Evolutionary conservation across 2,329 filamentous ascomycete species (phyloP).

Genomic region (Cadophora sp.): DNA sequence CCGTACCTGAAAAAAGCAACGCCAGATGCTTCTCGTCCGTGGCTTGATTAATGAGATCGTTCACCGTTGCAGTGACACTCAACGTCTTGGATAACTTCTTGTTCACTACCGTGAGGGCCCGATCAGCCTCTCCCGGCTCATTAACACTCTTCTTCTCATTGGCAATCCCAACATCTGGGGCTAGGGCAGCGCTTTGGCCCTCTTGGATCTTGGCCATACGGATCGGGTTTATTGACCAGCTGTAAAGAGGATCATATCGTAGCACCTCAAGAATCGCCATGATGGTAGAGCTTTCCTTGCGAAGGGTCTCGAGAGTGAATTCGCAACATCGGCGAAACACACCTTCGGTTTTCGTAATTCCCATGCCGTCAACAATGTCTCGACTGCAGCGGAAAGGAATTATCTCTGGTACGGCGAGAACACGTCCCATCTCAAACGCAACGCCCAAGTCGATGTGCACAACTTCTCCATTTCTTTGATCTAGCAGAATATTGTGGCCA

Average conservation of each 20-base stretch:
- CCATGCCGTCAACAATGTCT: conserved; percentile 97
- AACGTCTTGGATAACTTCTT: conserved; percentile 96
- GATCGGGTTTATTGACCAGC: conserved; percentile 85
- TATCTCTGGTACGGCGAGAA: conserved; percentile 93
- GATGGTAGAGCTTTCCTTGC: conserved; percentile 95
- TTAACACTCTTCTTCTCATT: conserved; percentile 48
- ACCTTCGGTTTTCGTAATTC: conserved; percentile 91
- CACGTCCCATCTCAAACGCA: conserved; percentile 93
- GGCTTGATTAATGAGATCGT: conserved; percentile 95
- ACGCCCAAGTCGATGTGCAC: conserved; percentile 98
- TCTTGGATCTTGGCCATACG: conserved; percentile 70
- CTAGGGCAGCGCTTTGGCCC: conserved; percentile 55
- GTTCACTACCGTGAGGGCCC: conserved; percentile 89
- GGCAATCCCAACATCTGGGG: conserved; percentile 40
- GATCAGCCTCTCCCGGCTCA: conserved; percentile 82
- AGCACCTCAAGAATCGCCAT: conserved; percentile 98
- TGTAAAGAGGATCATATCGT: conserved; percentile 96
- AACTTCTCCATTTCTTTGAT: conserved; percentile 87
- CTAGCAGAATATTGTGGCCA: conserved; percentile 95
- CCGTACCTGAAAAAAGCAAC: conserved; percentile 74
- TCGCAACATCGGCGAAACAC: conserved; percentile 98
- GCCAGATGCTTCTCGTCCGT: conserved; percentile 93
- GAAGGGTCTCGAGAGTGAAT: conserved; percentile 91
- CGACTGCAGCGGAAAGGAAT: conserved; percentile 95
- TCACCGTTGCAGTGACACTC: conserved; percentile 94